Conservation (phyloP, 2,329 filamentous ascomycete genomes). For the Septoria petroselini region DNA sequence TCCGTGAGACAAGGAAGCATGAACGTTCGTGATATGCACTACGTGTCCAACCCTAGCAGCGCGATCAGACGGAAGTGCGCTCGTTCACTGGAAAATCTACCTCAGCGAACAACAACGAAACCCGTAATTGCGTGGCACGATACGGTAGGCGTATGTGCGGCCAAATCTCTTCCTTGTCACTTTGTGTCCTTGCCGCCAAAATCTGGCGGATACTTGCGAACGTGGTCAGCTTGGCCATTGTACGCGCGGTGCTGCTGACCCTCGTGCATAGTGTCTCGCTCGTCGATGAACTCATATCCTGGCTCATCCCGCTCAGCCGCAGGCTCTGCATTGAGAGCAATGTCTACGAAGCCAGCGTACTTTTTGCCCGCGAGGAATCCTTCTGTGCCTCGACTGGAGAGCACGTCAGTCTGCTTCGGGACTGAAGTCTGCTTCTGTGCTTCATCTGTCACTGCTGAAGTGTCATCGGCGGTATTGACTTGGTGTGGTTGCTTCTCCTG, state of each 20-base stretch:
- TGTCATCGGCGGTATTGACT: not conserved
- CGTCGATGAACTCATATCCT: slow-evolving; percentile 20
- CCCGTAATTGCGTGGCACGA: not conserved
- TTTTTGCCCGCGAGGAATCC: too few relatives aligned
- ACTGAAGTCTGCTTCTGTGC: not conserved
- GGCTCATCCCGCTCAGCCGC: slow-evolving; percentile 10
- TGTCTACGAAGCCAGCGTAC: slow-evolving; percentile 13
- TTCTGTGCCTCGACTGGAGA: not conserved
- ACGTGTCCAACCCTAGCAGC: too few relatives aligned
- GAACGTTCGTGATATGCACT: too few relatives aligned
- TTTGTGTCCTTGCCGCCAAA: slow-evolving; percentile 15
- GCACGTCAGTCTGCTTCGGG: not conserved
- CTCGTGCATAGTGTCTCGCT: slow-evolving; percentile 13
- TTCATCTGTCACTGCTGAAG: not conserved
- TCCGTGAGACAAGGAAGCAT: too few relatives aligned
- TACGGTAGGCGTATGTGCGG: too few relatives aligned
- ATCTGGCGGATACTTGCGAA: slow-evolving; percentile 22
- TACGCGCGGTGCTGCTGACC: slow-evolving; percentile 18
- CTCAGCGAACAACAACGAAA: too few relatives aligned
- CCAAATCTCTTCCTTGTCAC: not conserved
- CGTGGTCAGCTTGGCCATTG: slow-evolving; percentile 23
- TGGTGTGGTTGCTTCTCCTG: not conserved
- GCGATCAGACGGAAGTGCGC: too few relatives aligned
- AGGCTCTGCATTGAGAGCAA: slow-evolving; percentile 14
- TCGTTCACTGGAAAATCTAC: too few relatives aligned